A percentile compares a stretch with the other conserved stretches of the same genome.
Evolutionary conservation across 169 alveolate species (phyloP).

Genomic region (Plasmodium gallinaceum): DNA sequence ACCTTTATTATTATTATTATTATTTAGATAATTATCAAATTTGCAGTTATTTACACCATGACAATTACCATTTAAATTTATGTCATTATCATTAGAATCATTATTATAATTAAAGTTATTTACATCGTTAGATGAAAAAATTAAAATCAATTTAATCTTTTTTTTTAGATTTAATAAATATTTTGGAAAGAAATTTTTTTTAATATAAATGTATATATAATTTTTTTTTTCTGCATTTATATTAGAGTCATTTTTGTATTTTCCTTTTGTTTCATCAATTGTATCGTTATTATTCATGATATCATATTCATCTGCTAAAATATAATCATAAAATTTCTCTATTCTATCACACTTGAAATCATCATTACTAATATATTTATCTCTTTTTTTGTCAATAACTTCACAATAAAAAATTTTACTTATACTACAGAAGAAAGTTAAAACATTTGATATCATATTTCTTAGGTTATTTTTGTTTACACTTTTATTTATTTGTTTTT

Average conservation of each 20-base stretch:
- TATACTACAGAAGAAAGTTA: conserved; percentile 48
- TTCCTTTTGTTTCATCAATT: not conserved
- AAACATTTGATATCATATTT: conserved; percentile 17
- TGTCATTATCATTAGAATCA: not conserved
- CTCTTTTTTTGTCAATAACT: conserved; percentile 51
- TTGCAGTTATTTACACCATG: not conserved
- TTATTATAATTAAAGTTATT: not conserved
- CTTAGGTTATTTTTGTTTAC: conserved; percentile 24
- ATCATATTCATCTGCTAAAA: conserved; percentile 23
- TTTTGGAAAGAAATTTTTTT: conserved; percentile 37
- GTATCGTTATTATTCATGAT: not conserved
- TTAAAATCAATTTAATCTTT: conserved; percentile 45
- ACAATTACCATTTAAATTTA: not conserved
- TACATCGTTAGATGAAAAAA: conserved; percentile 6
- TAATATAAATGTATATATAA: conserved; percentile 38
- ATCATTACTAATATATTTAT: conserved; percentile 26
- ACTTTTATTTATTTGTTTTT: conserved; percentile 29
- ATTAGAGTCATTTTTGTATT: conserved; percentile 6
- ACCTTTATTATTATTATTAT: not conserved
- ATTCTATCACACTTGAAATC: conserved; percentile 9
- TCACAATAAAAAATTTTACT: conserved; percentile 59
- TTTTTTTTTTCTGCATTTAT: conserved; percentile 3
- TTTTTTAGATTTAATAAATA: conserved; percentile 39
- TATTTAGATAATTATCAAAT: not conserved
- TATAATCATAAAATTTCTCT: conserved; percentile 53